Evolutionary conservation across 2,329 filamentous ascomycete genomes (phyloP).

Genomic region (Xylariaceae sp.): DNA sequence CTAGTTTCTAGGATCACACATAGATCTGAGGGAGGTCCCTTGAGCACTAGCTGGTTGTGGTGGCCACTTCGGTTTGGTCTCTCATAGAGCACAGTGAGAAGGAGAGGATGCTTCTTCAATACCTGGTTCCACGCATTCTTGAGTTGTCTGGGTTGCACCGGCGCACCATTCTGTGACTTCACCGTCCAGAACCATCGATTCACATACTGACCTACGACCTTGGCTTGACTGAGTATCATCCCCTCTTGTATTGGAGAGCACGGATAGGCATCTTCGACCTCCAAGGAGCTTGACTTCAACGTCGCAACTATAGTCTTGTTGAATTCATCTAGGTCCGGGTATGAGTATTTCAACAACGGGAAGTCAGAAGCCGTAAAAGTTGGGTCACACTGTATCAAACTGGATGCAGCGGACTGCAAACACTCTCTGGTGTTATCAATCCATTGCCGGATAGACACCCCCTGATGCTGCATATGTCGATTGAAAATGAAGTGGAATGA

Average conservation of each 20-base stretch:
- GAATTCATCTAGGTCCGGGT: conserved; percentile 1
- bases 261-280: conserved; percentile 17
- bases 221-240: conserved; percentile 8
- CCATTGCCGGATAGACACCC: conserved; percentile 12
- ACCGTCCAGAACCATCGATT: conserved; percentile 7
- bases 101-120: conserved; percentile 15
- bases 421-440: conserved; percentile 3
- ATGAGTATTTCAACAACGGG: conserved; percentile 10
- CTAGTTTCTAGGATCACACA: neutral
- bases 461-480: conserved; percentile 9
- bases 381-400: neutral
- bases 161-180: neutral
- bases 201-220: conserved; percentile 8
- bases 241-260: conserved; percentile 18
- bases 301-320: neutral
- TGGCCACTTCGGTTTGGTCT: conserved; percentile 1
- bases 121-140: conserved; percentile 12
- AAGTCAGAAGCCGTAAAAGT: conserved; percentile 12
- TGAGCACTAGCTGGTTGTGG: conserved; percentile 15
- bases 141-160: neutral
- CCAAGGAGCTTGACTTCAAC: neutral
- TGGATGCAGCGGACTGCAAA: conserved; percentile 1
- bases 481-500: conserved; percentile 12
- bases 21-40: neutral
- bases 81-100: conserved; percentile 13